Percentiles rank a stretch among this genome's conserved stretches.
These are phyloP conservation scores for Pythium phragmiticola DNA, from an alignment of 352 stramenopile genomes.

Conservation along the genomic window DNA sequence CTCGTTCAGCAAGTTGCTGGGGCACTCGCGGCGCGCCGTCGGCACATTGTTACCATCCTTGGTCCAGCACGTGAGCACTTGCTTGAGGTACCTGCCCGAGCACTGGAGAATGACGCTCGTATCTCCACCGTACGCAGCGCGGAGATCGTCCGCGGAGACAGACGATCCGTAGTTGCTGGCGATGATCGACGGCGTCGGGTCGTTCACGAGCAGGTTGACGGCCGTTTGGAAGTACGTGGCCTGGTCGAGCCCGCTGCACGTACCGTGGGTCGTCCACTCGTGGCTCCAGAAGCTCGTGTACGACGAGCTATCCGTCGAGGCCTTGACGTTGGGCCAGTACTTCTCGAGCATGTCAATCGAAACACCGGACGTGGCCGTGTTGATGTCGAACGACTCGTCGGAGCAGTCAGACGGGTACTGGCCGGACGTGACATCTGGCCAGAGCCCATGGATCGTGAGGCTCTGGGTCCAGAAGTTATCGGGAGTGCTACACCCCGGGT, in stretches of 20 bases:
- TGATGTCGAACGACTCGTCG: constrained; percentile 60
- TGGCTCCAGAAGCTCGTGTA: constrained; percentile 89
- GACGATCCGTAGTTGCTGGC: constrained; percentile 48
- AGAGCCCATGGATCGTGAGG: constrained; percentile 87
- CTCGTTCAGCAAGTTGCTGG: constrained; percentile 55
- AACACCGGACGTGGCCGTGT: constrained; percentile 47
- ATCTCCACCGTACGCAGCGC: constrained; percentile 22
- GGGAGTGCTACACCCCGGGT: constrained; percentile 58
- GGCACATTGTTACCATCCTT: constrained; percentile 56
- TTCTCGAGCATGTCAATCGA: constrained; percentile 62
- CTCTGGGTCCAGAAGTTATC: constrained; percentile 74
- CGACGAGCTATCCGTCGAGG: constrained; percentile 33
- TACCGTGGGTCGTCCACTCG: constrained; percentile 92
- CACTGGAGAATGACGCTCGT: constrained; percentile 37
- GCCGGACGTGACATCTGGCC: constrained; percentile 67
- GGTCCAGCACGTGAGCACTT: constrained; percentile 73
- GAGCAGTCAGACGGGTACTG: constrained; percentile 68
- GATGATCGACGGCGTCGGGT: constrained; percentile 53
- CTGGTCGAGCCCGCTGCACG: constrained; percentile 84
- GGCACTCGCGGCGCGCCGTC: constrained; percentile 41
- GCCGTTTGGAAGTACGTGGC: constrained; percentile 80
- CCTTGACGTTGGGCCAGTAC: constrained; percentile 88
- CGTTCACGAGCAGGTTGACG: constrained; percentile 61
- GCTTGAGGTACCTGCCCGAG: constrained; percentile 35
- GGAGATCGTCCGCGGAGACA: constrained; percentile 39